Percentiles rank a stretch among this genome's conserved stretches.
phyloP scores from a whole-genome alignment of 371 early-diverging fungal species.

The Mucor velutinosus region DNA sequence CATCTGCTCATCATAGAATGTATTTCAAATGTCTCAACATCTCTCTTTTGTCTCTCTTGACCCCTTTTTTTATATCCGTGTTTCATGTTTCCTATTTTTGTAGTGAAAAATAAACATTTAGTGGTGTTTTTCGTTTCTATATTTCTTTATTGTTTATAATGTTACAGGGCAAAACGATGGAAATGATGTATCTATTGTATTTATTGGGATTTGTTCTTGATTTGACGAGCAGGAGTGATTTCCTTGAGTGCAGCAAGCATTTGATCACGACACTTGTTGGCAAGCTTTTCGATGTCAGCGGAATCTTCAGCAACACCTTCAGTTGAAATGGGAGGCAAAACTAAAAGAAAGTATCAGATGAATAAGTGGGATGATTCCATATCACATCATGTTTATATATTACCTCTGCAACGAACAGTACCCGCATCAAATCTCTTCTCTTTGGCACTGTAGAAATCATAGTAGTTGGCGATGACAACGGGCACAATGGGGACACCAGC shows the following conservation, averaged over 20 bases:
- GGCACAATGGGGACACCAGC: conserved; percentile 91
- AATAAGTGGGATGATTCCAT: neutral
- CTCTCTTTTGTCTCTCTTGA: neutral
- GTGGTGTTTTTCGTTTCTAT: neutral
- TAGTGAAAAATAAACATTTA: neutral
- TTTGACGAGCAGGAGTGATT: conserved; percentile 46
- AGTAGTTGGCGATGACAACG: conserved; percentile 81
- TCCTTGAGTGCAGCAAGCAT: conserved; percentile 77
- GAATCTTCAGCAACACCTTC: conserved; percentile 60
- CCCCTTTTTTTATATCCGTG: conserved; percentile 17
- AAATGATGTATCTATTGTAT: neutral
- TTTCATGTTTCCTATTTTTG: conserved; percentile 3
- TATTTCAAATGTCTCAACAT: neutral
- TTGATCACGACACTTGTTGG: conserved; percentile 63
- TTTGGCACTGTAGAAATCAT: conserved; percentile 69
- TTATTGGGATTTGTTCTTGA: conserved; percentile 29
- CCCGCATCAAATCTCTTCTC: conserved; percentile 68
- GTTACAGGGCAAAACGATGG: neutral
- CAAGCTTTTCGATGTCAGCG: conserved; percentile 71
- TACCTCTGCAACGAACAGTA: conserved; percentile 73
- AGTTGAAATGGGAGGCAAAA: conserved; percentile 81
- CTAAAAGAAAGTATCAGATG: conserved; percentile 19
- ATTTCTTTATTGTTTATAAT: neutral
- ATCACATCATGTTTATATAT: neutral
- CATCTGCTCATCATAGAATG: neutral